These are phyloP conservation scores for Fusarium sp. DNA, from an alignment of 2,329 filamentous ascomycete species.

Conservation along the genomic window DNA sequence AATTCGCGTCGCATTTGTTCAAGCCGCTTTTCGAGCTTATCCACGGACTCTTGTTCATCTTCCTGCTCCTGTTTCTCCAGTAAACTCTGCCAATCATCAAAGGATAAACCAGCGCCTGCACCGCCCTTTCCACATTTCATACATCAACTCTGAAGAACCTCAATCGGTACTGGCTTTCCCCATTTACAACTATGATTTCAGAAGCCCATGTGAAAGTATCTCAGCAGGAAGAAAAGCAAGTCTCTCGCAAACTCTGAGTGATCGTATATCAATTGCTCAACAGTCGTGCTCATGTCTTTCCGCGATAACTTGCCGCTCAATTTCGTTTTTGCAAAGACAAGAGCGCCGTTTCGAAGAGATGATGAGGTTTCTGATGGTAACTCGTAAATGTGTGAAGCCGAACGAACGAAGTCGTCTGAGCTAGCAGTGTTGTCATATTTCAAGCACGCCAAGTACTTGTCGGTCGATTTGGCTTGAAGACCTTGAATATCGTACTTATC, in stretches of 20 bases:
- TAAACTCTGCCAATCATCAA: too few relatives aligned
- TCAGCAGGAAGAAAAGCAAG: accelerated
- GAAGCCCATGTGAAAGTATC: accelerated
- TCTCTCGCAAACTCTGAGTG: neutral
- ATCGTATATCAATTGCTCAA: neutral
- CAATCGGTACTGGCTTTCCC: neutral
- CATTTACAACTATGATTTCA: too few relatives aligned
- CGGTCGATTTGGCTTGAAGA: accelerated
- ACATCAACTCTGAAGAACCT: neutral
- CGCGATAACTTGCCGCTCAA: accelerated
- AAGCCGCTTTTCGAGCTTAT: too few relatives aligned
- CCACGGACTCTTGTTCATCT: too few relatives aligned
- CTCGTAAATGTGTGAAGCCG: accelerated
- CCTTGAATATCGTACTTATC: neutral
- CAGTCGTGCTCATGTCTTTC: accelerated
- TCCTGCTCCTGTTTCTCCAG: too few relatives aligned
- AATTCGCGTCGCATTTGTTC: too few relatives aligned
- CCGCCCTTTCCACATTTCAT: neutral
- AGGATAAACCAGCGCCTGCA: too few relatives aligned
- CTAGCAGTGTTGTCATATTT: accelerated
- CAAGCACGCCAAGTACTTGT: neutral
- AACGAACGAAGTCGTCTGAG: neutral
- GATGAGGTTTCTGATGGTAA: neutral
- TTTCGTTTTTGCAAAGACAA: accelerated
- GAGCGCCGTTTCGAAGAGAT: accelerated